Percentiles rank a stretch among this genome's conserved stretches.
These are phyloP conservation scores for Trichoderma asperelloides DNA, from an alignment of 495 filamentous ascomycete genomes.

Conservation along the genomic window DNA sequence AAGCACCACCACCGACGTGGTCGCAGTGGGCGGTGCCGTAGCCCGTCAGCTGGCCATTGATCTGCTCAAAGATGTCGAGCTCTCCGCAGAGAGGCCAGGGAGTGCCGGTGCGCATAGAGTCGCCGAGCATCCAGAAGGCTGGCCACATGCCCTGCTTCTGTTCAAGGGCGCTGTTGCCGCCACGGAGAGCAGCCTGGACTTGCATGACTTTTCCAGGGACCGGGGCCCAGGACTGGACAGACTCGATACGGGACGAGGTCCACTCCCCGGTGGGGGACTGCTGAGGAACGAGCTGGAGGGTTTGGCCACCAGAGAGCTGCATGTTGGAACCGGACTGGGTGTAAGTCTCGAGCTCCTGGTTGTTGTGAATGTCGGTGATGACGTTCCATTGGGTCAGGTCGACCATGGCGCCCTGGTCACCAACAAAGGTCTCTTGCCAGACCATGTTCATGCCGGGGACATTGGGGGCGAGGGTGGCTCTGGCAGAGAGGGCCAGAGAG, in stretches of 20 bases:
- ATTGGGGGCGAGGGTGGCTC: conserved; percentile 21
- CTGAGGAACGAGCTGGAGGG: conserved; percentile 31
- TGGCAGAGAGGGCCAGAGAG: conserved; percentile 17
- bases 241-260: conserved; percentile 44
- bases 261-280: conserved; percentile 29
- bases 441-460: conserved; percentile 23
- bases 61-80: conserved; percentile 45
- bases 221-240: conserved; percentile 32
- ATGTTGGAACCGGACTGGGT: conserved; percentile 23
- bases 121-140: conserved; percentile 45
- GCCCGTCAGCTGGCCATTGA: conserved; percentile 34
- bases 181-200: conserved; percentile 31
- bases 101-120: conserved; percentile 38
- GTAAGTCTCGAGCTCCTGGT: conserved; percentile 28
- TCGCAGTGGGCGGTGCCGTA: conserved; percentile 45
- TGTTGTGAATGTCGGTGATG: conserved; percentile 27
- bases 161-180: conserved; percentile 23
- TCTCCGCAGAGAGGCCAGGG: conserved; percentile 42
- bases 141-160: conserved; percentile 44
- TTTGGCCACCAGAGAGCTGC: conserved; percentile 28
- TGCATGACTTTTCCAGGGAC: conserved; percentile 28
- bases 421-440: conserved; percentile 25
- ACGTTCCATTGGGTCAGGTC: conserved; percentile 22
- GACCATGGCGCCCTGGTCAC: conserved; percentile 19
- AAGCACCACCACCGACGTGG: conserved; percentile 27